These are phyloP conservation scores for Pelargonium citronellum DNA, from an alignment of 441 rosid species.

Conservation along the genomic window DNA sequence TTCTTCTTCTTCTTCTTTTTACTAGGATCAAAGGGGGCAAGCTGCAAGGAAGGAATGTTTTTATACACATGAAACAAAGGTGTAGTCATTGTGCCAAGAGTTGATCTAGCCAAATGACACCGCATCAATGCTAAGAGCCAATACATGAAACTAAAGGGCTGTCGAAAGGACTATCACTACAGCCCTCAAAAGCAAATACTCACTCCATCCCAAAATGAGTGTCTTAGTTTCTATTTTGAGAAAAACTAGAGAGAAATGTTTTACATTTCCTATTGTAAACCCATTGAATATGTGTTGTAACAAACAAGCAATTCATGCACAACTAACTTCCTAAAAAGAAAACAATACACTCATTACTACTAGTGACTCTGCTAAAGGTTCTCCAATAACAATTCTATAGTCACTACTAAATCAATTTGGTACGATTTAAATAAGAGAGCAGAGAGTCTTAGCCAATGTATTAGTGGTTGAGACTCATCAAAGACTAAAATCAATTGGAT, in stretches of 20 bases:
- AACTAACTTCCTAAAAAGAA: not conserved
- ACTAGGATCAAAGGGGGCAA: constrained; percentile 66
- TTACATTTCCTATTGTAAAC: too few species aligned
- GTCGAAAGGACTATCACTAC: not conserved
- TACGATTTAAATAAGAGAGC: too few species aligned
- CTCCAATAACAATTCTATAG: not conserved
- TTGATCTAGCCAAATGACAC: not conserved
- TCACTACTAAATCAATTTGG: not conserved
- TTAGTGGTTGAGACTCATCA: not conserved
- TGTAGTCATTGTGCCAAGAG: not conserved
- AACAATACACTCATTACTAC: not conserved
- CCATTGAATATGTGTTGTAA: too few species aligned
- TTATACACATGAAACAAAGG: not conserved
- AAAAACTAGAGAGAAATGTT: too few species aligned
- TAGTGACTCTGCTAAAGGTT: not conserved
- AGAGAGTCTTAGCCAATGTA: too few species aligned
- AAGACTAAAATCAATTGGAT: not conserved
- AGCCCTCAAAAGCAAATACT: not conserved
- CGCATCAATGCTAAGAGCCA: not conserved
- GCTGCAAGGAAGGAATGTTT: constrained; percentile 28
- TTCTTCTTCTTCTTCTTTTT: constrained; percentile 83
- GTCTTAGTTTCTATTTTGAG: too few species aligned
- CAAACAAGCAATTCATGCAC: not conserved
- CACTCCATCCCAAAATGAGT: not conserved
- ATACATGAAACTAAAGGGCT: not conserved